phyloP scores from a whole-genome alignment of 176 grass and related monocot species.

The Juncus effusus region DNA sequence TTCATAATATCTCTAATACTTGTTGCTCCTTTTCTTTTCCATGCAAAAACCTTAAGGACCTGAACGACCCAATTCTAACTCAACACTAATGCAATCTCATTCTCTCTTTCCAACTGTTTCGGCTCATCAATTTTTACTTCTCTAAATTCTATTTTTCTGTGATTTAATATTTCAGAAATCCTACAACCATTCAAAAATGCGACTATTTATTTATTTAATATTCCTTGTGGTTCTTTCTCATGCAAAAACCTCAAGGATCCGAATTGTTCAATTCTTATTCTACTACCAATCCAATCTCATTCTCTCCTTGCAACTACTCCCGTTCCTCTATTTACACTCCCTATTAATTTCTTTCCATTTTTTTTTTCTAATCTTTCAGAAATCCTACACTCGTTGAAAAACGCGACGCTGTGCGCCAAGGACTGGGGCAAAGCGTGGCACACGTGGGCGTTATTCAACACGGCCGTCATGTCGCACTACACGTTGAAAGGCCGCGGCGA shows the following conservation, averaged over 20 bases:
- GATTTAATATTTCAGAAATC: slow-evolving; percentile 48
- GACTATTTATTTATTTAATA: slow-evolving; percentile 27
- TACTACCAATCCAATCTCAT: background rate
- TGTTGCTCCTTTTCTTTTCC: too few relatives aligned
- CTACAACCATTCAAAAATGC: slow-evolving; percentile 80
- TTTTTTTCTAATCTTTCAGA: slow-evolving; percentile 35
- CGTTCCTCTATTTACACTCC: background rate
- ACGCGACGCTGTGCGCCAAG: slow-evolving; percentile 78
- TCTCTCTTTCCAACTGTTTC: background rate
- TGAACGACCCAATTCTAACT: background rate
- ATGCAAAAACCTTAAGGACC: background rate
- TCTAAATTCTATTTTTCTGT: too few relatives aligned
- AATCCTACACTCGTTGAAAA: slow-evolving; percentile 76
- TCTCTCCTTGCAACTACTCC: background rate
- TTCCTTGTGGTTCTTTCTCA: too few relatives aligned
- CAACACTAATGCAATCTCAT: background rate
- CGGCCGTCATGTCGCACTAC: slow-evolving; percentile 94
- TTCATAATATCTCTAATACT: too few relatives aligned
- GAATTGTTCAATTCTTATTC: background rate
- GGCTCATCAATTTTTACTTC: background rate
- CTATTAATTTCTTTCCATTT: too few relatives aligned
- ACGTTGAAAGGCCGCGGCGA: slow-evolving; percentile 62
- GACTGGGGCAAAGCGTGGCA: slow-evolving; percentile 98
- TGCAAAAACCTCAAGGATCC: background rate
- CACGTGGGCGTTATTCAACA: slow-evolving; percentile 95